These are phyloP conservation scores for Talaromyces wortmannii DNA, from an alignment of 495 filamentous ascomycete species.

Conservation along the genomic window DNA sequence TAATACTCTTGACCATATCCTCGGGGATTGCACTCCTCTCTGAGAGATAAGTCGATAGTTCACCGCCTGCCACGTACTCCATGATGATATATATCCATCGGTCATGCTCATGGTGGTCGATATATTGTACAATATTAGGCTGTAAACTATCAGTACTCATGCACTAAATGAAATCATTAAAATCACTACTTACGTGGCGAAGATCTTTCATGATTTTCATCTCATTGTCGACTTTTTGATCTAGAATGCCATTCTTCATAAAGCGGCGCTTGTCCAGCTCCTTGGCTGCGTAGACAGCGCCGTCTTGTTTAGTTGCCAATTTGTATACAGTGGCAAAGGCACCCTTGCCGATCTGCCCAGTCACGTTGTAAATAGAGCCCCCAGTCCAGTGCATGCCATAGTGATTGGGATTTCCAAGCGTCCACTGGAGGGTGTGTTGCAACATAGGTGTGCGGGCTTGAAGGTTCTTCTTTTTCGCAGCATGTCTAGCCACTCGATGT, in stretches of 20 bases:
- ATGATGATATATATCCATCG: slow-evolving; percentile 87
- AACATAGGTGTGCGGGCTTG: slow-evolving; percentile 18
- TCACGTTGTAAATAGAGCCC: slow-evolving; percentile 72
- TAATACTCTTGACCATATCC: slow-evolving; percentile 57
- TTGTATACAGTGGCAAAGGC: slow-evolving; percentile 92
- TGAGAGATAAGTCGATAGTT: slow-evolving; percentile 67
- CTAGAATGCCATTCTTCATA: slow-evolving; percentile 78
- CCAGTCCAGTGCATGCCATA: slow-evolving; percentile 74
- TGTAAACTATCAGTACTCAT: slow-evolving; percentile 21
- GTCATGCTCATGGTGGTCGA: slow-evolving; percentile 74
- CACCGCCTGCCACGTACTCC: slow-evolving; percentile 84
- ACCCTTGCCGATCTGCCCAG: slow-evolving; percentile 76
- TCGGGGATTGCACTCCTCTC: slow-evolving; percentile 58
- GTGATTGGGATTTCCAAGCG: slow-evolving; percentile 31
- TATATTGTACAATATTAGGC: slow-evolving; percentile 87
- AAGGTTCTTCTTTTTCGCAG: slow-evolving; percentile 13
- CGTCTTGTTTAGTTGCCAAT: slow-evolving; percentile 71
- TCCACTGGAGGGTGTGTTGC: slow-evolving; percentile 23
- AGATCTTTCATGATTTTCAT: slow-evolving; percentile 87
- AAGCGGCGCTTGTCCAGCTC: slow-evolving; percentile 85
- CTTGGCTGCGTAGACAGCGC: slow-evolving; percentile 78
- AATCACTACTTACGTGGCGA: slow-evolving; percentile 58
- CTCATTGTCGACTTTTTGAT: slow-evolving; percentile 86
- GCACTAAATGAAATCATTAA: background rate
- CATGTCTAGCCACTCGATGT: slow-evolving; percentile 21